phyloP scores from a whole-genome alignment of 2,329 filamentous ascomycete species.

The Helicocarpus griseus region DNA sequence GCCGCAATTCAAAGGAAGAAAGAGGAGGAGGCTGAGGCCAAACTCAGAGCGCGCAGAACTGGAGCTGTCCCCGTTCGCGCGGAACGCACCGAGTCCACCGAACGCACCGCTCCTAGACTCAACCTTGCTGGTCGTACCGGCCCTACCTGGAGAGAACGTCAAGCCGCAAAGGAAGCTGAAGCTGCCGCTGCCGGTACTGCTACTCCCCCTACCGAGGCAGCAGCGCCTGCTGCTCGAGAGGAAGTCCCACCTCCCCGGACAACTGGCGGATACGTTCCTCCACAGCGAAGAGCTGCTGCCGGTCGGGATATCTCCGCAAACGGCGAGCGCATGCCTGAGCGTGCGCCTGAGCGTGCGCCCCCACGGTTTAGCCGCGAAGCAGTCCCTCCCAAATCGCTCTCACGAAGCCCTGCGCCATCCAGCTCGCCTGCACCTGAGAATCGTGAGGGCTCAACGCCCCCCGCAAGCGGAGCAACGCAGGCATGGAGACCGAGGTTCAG shows the following conservation, averaged over 20 bases:
- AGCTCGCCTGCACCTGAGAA: slow-evolving; percentile 9
- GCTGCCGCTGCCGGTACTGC: slow-evolving; percentile 18
- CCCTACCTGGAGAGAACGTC: slow-evolving; percentile 49
- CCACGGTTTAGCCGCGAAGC: slow-evolving; percentile 4
- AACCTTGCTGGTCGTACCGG: slow-evolving; percentile 43
- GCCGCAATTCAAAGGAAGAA: slow-evolving; percentile 62
- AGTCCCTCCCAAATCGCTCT: slow-evolving; percentile 2
- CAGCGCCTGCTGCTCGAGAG: slow-evolving; percentile 13
- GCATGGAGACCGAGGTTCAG: slow-evolving; percentile 12
- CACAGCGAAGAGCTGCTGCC: slow-evolving; percentile 7
- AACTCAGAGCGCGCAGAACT: slow-evolving; percentile 58
- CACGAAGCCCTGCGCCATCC: slow-evolving; percentile 8
- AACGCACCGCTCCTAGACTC: slow-evolving; percentile 46
- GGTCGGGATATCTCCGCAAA: slow-evolving; percentile 10
- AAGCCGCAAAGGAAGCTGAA: slow-evolving; percentile 39
- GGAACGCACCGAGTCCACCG: slow-evolving; percentile 38
- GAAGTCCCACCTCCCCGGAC: neutral
- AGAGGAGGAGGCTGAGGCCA: slow-evolving; percentile 79
- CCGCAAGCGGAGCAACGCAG: slow-evolving; percentile 1
- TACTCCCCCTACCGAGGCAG: slow-evolving; percentile 17
- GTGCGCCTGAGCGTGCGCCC: neutral
- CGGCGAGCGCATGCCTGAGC: neutral
- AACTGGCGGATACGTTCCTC: slow-evolving; percentile 11
- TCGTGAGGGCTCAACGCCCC: slow-evolving; percentile 5
- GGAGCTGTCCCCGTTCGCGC: slow-evolving; percentile 28